Conservation (phyloP, 1,284 basidiomycete species). For the Marasmius fiardii region DNA sequence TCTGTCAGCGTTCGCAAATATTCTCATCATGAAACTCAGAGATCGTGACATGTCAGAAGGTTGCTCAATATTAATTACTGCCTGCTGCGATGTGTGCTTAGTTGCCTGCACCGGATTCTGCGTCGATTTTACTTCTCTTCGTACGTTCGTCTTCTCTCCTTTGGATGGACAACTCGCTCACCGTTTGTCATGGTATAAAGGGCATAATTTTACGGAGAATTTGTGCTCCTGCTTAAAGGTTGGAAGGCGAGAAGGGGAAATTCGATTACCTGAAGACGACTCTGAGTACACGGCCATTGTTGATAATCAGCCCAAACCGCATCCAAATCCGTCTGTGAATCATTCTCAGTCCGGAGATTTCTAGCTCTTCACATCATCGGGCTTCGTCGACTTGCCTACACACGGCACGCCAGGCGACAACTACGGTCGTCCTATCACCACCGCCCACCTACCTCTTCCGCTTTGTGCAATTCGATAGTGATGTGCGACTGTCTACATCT, state of each 20-base stretch:
- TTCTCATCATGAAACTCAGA: too few relatives aligned
- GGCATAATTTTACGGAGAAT: neutral
- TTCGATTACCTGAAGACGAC: neutral
- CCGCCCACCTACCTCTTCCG: too few relatives aligned
- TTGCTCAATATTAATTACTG: neutral
- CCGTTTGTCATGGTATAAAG: neutral
- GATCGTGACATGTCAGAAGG: neutral
- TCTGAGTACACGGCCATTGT: neutral
- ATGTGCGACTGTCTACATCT: too few relatives aligned
- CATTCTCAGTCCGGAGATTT: too few relatives aligned
- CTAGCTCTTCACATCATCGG: too few relatives aligned
- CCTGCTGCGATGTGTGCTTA: neutral
- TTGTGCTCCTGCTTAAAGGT: neutral
- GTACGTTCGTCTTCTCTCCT: neutral
- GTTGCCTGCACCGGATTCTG: neutral
- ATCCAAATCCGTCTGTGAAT: neutral
- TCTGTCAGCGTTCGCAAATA: too few relatives aligned
- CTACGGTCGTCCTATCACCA: too few relatives aligned
- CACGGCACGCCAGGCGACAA: too few relatives aligned
- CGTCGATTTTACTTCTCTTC: neutral
- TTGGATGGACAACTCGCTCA: too few relatives aligned
- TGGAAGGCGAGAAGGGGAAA: neutral
- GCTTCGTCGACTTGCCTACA: too few relatives aligned
- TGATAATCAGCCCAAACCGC: neutral
- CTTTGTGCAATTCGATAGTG: too few relatives aligned